Evolutionary conservation across 805 yeast species (phyloP).

Genomic region (Wickerhamiella azymoides): DNA sequence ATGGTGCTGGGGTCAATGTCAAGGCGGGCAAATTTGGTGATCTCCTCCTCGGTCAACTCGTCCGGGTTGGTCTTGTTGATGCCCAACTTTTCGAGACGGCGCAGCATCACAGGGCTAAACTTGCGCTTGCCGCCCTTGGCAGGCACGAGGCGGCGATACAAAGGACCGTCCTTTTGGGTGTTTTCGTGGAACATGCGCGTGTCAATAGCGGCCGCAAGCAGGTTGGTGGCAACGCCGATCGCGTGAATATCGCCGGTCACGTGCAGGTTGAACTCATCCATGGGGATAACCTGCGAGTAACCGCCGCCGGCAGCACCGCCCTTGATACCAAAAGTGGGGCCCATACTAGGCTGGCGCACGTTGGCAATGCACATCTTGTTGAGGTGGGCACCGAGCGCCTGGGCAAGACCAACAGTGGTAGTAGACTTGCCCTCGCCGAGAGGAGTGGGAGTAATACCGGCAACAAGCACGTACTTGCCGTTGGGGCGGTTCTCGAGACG

Average conservation of each 20-base stretch:
- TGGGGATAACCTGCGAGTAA: conserved; percentile 92
- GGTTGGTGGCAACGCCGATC: conserved; percentile 81
- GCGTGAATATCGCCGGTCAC: conserved; percentile 97
- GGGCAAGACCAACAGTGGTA: conserved; percentile 92
- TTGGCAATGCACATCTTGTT: conserved; percentile 76
- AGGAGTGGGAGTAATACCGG: conserved; percentile 98
- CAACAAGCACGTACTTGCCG: conserved; percentile 82
- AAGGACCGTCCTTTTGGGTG: conserved; percentile 69
- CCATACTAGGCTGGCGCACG: conserved; percentile 97
- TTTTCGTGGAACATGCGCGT: conserved; percentile 92
- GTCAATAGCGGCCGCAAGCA: conserved; percentile 92
- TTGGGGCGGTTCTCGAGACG: conserved; percentile 50
- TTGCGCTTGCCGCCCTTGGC: conserved; percentile 64
- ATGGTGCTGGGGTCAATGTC: conserved; percentile 83
- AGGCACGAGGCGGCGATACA: conserved; percentile 79
- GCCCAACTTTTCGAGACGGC: conserved; percentile 68
- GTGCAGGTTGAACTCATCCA: conserved; percentile 98
- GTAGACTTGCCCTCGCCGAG: conserved; percentile 97
- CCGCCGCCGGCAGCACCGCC: conserved; percentile 99
- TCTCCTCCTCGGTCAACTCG: conserved; percentile 64
- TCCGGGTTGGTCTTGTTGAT: conserved; percentile 68
- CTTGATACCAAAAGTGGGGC: conserved; percentile 96
- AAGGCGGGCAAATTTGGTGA: conserved; percentile 59
- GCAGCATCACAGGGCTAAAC: conserved; percentile 67
- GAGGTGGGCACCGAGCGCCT: conserved; percentile 86